Evolutionary conservation across 2,329 filamentous ascomycete genomes (phyloP).

Genomic region (Cercospora beticola): DNA sequence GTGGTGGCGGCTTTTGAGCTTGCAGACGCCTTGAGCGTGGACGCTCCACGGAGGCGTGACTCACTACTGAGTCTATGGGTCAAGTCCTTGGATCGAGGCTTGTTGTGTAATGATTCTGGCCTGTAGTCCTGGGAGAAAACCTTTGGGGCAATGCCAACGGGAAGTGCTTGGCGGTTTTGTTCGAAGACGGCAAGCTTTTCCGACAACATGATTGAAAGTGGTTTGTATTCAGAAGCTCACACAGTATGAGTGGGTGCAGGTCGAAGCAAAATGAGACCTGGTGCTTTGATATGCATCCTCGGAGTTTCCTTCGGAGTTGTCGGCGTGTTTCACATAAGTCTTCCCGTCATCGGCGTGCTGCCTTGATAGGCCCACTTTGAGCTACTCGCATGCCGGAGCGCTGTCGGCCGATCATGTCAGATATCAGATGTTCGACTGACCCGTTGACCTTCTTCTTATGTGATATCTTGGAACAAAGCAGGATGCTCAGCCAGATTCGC

Average conservation of each 20-base stretch:
- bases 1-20: conserved; percentile 13
- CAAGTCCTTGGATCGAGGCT: conserved; percentile 9
- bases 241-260: not conserved
- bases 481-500: conserved; percentile 36
- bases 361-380: not conserved
- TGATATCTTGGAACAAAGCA: conserved; percentile 12
- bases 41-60: conserved; percentile 12
- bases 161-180: conserved; percentile 14
- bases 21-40: conserved; percentile 23
- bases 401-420: not conserved
- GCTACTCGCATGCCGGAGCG: not conserved
- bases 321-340: not conserved
- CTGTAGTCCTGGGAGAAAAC: conserved; percentile 17
- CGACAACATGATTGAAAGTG: conserved; percentile 4
- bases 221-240: not conserved
- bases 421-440: not conserved
- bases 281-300: not conserved
- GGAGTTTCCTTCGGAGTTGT: conserved; percentile 1
- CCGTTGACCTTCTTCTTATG: not conserved
- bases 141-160: conserved; percentile 22
- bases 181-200: conserved; percentile 17
- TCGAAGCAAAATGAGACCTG: not conserved
- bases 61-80: conserved; percentile 19
- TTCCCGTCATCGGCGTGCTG: not conserved
- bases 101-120: not conserved